A percentile compares a stretch with the other conserved stretches of the same genome.
Conservation (phyloP, 495 filamentous ascomycete species). For the Penicillium pulvis region DNA sequence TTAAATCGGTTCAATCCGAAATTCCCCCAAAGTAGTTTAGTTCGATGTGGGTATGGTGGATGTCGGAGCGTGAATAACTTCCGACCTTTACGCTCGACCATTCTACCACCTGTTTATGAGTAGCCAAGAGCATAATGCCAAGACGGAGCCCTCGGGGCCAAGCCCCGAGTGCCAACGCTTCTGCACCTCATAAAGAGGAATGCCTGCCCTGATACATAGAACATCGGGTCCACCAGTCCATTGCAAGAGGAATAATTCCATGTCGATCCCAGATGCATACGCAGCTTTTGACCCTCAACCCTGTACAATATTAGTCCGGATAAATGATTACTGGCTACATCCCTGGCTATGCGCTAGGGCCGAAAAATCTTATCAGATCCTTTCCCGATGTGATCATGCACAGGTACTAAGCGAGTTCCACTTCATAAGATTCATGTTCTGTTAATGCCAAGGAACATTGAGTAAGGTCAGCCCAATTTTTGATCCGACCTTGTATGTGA, state of each 20-base stretch:
- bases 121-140: neutral
- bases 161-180: neutral
- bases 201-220: neutral
- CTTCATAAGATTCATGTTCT: neutral
- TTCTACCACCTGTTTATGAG: neutral
- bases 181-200: neutral
- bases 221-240: neutral
- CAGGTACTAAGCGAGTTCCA: neutral
- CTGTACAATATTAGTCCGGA: neutral
- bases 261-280: neutral
- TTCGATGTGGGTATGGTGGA: neutral
- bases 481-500: no score
- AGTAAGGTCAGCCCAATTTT: no score
- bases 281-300: neutral
- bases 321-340: neutral
- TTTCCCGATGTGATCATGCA: neutral
- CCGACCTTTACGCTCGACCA: neutral
- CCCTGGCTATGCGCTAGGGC: neutral
- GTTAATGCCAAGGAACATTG: no score
- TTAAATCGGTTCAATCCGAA: slow-evolving; percentile 1
- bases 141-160: neutral
- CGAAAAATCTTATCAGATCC: neutral
- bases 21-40: neutral
- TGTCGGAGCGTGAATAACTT: neutral
- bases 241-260: neutral